phyloP scores from a whole-genome alignment of 768 basidiomycete species.

The Pholiota conissans region DNA sequence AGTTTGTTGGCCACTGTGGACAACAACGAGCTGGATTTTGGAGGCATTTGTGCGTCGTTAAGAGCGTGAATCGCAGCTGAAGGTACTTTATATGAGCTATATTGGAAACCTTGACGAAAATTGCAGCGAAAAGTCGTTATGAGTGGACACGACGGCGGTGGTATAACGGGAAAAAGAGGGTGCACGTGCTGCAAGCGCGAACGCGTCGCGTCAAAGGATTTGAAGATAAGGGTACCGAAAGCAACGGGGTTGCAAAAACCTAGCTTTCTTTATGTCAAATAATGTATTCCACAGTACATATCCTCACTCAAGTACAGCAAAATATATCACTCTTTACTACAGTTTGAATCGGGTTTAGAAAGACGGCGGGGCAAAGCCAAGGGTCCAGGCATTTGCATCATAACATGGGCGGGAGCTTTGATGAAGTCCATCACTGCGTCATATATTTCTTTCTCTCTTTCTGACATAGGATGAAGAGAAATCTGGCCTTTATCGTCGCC shows the following conservation, averaged over 20 bases:
- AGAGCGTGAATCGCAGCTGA: too few relatives aligned
- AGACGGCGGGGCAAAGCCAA: not conserved
- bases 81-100: too few relatives aligned
- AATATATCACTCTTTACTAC: not conserved
- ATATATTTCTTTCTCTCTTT: not conserved
- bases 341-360: not conserved
- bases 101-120: not conserved
- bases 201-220: not conserved
- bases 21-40: not conserved
- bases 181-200: not conserved
- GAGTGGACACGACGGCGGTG: not conserved
- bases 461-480: not conserved
- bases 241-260: too few relatives aligned
- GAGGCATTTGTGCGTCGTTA: not conserved
- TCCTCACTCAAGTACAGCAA: too few relatives aligned
- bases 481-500: not conserved
- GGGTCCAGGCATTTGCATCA: not conserved
- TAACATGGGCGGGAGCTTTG: not conserved
- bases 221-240: not conserved
- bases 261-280: too few relatives aligned
- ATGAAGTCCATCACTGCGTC: not conserved
- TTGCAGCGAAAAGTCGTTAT: not conserved
- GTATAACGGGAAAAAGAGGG: not conserved
- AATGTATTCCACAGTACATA: too few relatives aligned
- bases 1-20: constrained; percentile 28